These are phyloP conservation scores for Ascochyta clinopodiicola DNA, from an alignment of 2,329 filamentous ascomycete species.

Conservation along the genomic window DNA sequence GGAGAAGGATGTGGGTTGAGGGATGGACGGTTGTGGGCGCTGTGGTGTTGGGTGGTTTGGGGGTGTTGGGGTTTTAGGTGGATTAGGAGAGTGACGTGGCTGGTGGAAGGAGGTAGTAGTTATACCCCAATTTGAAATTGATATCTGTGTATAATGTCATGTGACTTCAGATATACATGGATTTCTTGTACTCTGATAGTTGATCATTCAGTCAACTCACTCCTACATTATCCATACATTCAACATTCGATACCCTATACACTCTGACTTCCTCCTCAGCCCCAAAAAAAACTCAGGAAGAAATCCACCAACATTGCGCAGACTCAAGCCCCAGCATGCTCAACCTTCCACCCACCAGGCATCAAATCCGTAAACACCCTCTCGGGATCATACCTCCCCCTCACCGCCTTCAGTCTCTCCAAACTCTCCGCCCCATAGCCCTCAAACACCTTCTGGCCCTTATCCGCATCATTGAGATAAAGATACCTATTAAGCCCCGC, in stretches of 20 bases:
- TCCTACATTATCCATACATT: too few relatives aligned
- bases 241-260: background rate
- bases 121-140: background rate
- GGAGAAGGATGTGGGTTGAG: too few relatives aligned
- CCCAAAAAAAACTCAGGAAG: too few relatives aligned
- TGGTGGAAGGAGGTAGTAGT: background rate
- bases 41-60: background rate
- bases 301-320: too few relatives aligned
- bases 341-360: slow-evolving; percentile 52
- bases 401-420: slow-evolving; percentile 40
- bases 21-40: background rate
- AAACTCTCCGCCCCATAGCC: slow-evolving; percentile 50
- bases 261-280: background rate
- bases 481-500: slow-evolving; percentile 40
- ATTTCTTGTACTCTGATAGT: too few relatives aligned
- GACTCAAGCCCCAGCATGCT: background rate
- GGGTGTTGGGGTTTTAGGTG: background rate
- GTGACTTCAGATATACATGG: too few relatives aligned
- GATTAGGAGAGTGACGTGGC: background rate
- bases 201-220: too few relatives aligned
- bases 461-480: slow-evolving; percentile 30
- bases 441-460: slow-evolving; percentile 50
- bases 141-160: too few relatives aligned
- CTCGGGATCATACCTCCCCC: slow-evolving; percentile 49
- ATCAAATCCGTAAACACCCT: slow-evolving; percentile 49